A percentile compares a stretch with the other conserved stretches of the same genome.
Evolutionary conservation across 2,329 filamentous ascomycete species (phyloP).

Genomic region (Chaetothyriales sp.): DNA sequence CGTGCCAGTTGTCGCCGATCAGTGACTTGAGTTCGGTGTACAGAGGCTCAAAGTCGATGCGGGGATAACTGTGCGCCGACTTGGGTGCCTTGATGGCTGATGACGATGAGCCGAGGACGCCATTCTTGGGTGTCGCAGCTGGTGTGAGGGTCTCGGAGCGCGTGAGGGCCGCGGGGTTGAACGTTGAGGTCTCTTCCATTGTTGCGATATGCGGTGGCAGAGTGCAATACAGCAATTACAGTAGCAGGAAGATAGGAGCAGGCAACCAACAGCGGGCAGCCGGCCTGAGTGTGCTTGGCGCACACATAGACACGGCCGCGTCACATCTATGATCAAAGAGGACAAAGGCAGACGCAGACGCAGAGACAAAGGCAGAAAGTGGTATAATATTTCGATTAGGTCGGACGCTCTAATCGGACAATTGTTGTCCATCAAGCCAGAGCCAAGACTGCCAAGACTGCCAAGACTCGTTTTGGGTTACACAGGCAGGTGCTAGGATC

Average conservation of each 20-base stretch:
- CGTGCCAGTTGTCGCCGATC: constrained; percentile 44
- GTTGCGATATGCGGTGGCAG: background rate
- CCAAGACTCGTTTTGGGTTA: too few species aligned
- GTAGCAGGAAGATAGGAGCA: background rate
- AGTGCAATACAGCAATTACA: too few species aligned
- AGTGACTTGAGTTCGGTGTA: constrained; percentile 46
- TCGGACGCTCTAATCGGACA: background rate
- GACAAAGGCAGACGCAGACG: background rate
- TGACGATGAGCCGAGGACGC: background rate
- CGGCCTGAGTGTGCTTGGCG: background rate
- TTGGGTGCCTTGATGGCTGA: constrained; percentile 33
- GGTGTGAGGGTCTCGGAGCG: constrained; percentile 16
- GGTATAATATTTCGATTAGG: background rate
- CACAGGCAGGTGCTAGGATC: too few species aligned
- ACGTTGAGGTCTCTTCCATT: constrained; percentile 6
- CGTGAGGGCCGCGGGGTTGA: constrained; percentile 21
- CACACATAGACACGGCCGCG: background rate
- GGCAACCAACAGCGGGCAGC: background rate
- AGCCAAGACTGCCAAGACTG: too few species aligned
- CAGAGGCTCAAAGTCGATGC: constrained; percentile 47
- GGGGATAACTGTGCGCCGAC: constrained; percentile 38
- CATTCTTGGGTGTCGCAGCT: constrained; percentile 7
- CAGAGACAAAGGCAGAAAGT: background rate
- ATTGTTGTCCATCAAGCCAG: background rate
- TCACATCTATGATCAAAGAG: background rate